Base-by-base conservation (phyloP, 768 basidiomycete species). In the Botryobasidium botryosum region DNA sequence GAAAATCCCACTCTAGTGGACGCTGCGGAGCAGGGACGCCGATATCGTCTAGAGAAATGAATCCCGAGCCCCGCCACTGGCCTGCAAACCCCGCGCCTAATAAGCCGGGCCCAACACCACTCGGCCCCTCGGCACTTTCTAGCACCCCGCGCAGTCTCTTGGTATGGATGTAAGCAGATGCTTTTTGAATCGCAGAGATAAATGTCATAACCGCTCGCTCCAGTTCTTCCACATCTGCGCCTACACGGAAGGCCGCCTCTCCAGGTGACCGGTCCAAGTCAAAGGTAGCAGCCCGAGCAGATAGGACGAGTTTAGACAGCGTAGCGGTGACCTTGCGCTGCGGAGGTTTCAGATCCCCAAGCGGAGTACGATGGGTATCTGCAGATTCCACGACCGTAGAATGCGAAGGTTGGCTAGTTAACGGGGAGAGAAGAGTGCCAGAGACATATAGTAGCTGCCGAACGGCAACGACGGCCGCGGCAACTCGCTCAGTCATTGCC, bases 281-380 rank as follows among this genome's bases (percentile, higher is more conserved):
- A 13, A 29, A 42, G 6, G 55, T 52, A 3, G 85, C 78, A 0
- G 90, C 87, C 40, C 92, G 79, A n/a, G 85, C 77, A 6, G 82
- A 85, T 2, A 94, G 72, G 25, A 92, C 83, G 24, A 96, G 68
- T 57, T 90, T 80, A 17, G 85, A 90, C 6, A 92, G 65, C 0
- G 86, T 87, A 6, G 86, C 83, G 2, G 86, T 85, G 26, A 92
- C 79, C 53, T 84, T 85, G 42, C 84, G 69, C 46, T 86, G 85
- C 0, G 76, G 75, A 5, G 79, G 78, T 59, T 86, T 87, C 35
- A 87, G 65, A 43, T 56, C 55, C n/a, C 44, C 29, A 28, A 47
- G 42, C 17, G 46, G 48, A 7, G 51, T 43, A 20, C 46, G 27
- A 5, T 23, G 28, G 10, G 40, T 33, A 26, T 51, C 51, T 10